Base-by-base conservation (phyloP, 2,329 filamentous ascomycete genomes). In the Colletotrichum sp. region DNA sequence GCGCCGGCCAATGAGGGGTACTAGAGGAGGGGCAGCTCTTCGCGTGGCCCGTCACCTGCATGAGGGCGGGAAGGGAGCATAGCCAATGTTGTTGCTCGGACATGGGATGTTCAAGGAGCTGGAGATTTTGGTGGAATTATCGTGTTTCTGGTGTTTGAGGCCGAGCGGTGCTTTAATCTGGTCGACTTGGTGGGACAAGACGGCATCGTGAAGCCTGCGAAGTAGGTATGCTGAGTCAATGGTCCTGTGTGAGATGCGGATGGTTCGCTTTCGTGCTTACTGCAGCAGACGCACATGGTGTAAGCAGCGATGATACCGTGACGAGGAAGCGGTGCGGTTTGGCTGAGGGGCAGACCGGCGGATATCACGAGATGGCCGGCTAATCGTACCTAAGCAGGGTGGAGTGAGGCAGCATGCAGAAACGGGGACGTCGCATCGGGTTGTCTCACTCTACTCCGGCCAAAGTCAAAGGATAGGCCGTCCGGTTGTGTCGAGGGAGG, bases 1-100 rank as follows among this genome's bases (percentile, higher is more conserved):
- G 75, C 65, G 75, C 75, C 75, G 62, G 39, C 72, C 75, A 75
- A 76, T 75, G 55, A 69, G 65, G 52, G 75, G 36, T n/a, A 52
- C 13, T 21, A 26, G 28, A 18, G 28, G 71, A 75, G 49, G 71
- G 60, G 71, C 52, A 71, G 49, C 59, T 60, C 63, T 49, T 73
- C 44, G 64, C 67, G 57, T 73, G 32, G 70, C 44, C 70, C 59
- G 63, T 76, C 69, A 72, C 73, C 69, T 72, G 73, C 73, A 76
- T 68, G 55, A 62, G 55, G 63, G 55, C 32, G 63, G 68, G 49
- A 67, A 63, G 52, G n/a, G 28, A 52, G 21, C 39, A 67, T 52
- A 16, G 8, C 73, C 70, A 76, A 65, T 76, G 28, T 73, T 44
- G 70, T 73, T 39, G 70, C 73, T 39, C 28, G 13, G 32, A 68